phyloP scores from a whole-genome alignment of 768 basidiomycete genomes.

The Candolleomyces efflorescens region DNA sequence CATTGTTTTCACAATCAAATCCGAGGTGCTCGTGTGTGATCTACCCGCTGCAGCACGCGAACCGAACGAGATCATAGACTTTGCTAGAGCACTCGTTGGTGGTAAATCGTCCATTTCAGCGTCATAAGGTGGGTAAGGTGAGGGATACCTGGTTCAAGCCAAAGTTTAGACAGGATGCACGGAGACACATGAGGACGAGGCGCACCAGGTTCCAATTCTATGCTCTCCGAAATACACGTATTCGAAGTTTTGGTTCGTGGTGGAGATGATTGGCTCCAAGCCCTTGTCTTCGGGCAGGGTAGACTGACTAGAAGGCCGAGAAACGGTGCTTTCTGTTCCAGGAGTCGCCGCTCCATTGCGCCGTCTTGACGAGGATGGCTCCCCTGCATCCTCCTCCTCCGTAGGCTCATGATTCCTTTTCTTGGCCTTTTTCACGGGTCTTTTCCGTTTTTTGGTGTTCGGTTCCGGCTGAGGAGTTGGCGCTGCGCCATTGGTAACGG shows the following conservation, averaged over 20 bases:
- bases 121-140: slow-evolving; percentile 82
- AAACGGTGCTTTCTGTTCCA: background rate
- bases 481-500: background rate
- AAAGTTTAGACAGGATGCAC: background rate
- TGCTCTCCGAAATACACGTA: slow-evolving; percentile 81
- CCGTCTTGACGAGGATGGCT: background rate
- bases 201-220: slow-evolving; percentile 87
- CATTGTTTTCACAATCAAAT: slow-evolving; percentile 63
- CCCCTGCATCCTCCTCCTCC: background rate
- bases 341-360: background rate
- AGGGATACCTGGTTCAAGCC: slow-evolving; percentile 72
- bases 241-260: slow-evolving; percentile 78
- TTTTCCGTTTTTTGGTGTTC: background rate
- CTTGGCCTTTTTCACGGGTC: background rate
- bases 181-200: slow-evolving; percentile 11
- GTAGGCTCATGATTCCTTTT: background rate
- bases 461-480: background rate
- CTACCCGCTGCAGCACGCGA: slow-evolving; percentile 46
- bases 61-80: slow-evolving; percentile 18
- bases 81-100: slow-evolving; percentile 9
- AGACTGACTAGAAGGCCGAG: background rate
- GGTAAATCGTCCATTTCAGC: slow-evolving; percentile 51
- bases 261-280: slow-evolving; percentile 48
- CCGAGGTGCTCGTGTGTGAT: slow-evolving; percentile 70
- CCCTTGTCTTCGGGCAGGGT: slow-evolving; percentile 51